A percentile compares a stretch with the other conserved stretches of the same genome.
Evolutionary conservation across 1,139 yeast species (phyloP).

Genomic region (Eremothecium coryli): DNA sequence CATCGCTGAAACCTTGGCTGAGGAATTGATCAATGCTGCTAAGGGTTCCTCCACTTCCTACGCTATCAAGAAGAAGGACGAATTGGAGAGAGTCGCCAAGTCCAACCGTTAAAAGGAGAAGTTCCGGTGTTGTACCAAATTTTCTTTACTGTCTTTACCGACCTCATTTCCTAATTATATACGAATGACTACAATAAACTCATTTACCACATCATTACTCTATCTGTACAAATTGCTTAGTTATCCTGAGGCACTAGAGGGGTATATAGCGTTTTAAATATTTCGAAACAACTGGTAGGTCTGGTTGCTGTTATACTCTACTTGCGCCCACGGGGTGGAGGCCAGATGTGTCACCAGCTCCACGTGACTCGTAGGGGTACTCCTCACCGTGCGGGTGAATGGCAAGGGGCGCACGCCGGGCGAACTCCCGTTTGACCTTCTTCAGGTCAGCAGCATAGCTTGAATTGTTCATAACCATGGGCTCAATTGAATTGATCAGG

Average conservation of each 20-base stretch:
- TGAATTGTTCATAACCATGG: no score
- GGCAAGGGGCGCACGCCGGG: no score
- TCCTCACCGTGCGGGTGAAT: no score
- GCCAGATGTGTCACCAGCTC: no score
- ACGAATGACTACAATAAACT: conserved; percentile 4
- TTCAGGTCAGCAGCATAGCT: no score
- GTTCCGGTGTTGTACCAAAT: conserved; percentile 2
- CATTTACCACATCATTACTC: conserved; percentile 3
- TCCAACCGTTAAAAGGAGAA: conserved; percentile 82
- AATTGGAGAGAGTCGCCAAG: conserved; percentile 99
- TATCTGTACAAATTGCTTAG: conserved; percentile 1
- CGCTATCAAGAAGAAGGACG: conserved; percentile 99
- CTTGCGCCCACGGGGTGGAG: no score
- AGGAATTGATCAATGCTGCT: conserved; percentile 99
- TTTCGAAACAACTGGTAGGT: not conserved
- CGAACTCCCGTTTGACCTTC: no score
- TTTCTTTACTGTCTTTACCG: conserved; percentile 2
- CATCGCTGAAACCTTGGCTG: conserved; percentile 99
- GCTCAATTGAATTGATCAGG: no score
- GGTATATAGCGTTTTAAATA: conserved; percentile 3
- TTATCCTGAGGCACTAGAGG: not conserved
- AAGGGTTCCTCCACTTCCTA: conserved; percentile 99
- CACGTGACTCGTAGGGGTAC: no score
- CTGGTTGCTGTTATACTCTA: no score
- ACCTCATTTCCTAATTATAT: conserved; percentile 2